Base-by-base conservation (phyloP, 306 rosid genomes). In the Aeschynomene evenia region DNA sequence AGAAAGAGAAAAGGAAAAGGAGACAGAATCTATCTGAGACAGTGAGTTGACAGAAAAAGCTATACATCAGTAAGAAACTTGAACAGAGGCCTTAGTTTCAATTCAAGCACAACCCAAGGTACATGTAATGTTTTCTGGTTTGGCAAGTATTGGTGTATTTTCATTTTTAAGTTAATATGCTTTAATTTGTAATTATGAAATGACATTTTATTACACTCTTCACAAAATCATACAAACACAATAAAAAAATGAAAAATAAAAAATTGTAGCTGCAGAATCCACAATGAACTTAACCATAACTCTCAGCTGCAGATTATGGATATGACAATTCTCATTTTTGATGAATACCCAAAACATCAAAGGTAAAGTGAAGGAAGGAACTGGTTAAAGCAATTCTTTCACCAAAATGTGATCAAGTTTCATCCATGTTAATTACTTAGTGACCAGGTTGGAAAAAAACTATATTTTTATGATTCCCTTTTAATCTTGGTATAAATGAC, bases 1-100 rank as follows among this genome's bases (percentile, higher is more conserved):
- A 63, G 73, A 68, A 61, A 62, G 78, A 54, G 37, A 59, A 50
- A 42, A 20, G 18, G 33, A 60, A 40, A 39, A 68, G 36, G 11
- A 54, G 76, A 58, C 71, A 68, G 65, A 73, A 78, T 66, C 65
- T 59, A 51, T 57, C 50, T 40, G 71, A 24, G 61, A 70, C n/a
- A 55, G 48, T 45, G 68, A 72, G 66, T 15, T 45, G 71, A 66
- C 71, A 50, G 71, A 57, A 53, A 68, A 68, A 39, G 69, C 69
- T 67, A 75, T 18, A 45, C 37, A 50, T n/a, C 34, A 48, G 42
- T 55, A 42, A 60, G 69, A 66, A 52, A 71, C 42, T 64, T 53
- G 68, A 46, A 72, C 55, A 26, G 62, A 36, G 64, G 70, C 45
- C 62, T 77, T 43, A 76, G 63, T 63, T 68, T 40, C 73, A 62